phyloP scores from a whole-genome alignment of 257 asterid genomes.

The Anisodus tanguticus region DNA sequence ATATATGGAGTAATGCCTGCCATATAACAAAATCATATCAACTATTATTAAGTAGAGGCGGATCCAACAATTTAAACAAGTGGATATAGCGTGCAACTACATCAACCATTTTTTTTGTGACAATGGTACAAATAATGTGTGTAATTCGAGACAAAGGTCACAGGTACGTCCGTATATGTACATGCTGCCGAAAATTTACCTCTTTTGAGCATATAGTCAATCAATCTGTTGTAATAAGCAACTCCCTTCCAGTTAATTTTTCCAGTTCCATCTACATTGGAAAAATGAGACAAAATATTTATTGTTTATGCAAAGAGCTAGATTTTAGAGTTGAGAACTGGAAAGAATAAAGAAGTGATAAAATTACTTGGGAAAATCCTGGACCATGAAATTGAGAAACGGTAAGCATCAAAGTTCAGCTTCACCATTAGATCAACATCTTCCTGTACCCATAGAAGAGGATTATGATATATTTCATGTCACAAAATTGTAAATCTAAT shows the following conservation, averaged over 20 bases:
- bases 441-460: constrained; percentile 45
- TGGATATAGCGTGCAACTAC: neutral
- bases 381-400: constrained; percentile 76
- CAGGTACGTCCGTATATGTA: neutral
- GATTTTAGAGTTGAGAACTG: neutral
- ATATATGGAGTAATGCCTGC: constrained; percentile 73
- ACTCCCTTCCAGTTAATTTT: constrained; percentile 36
- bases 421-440: constrained; percentile 62
- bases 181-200: neutral
- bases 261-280: constrained; percentile 36
- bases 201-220: constrained; percentile 36
- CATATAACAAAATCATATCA: neutral
- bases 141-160: neutral
- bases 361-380: constrained; percentile 67
- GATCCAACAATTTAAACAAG: neutral
- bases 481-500: neutral
- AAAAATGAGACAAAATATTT: neutral
- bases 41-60: neutral
- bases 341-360: constrained; percentile 7
- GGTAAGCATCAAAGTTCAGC: constrained; percentile 58
- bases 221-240: constrained; percentile 34
- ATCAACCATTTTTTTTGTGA: neutral
- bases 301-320: neutral
- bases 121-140: neutral
- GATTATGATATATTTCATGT: neutral